Base-by-base conservation (phyloP, 176 grass and related monocot species). In the Echinochloa phyllopogon region DNA sequence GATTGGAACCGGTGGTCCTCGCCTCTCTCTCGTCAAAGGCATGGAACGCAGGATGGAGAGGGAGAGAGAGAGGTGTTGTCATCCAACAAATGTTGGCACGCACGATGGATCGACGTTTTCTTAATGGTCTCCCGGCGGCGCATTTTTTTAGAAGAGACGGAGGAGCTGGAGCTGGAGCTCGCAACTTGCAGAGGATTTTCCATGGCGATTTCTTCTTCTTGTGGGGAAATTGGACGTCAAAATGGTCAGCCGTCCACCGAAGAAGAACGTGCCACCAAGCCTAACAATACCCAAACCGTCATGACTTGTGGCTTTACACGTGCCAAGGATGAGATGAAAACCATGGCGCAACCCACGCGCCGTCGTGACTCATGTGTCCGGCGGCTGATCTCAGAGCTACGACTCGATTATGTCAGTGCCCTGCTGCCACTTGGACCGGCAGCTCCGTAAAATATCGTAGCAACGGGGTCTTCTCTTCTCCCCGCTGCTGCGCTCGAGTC, bases 1-100 rank as follows among this genome's bases (percentile, higher is more conserved):
- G 49, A 58, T 52, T 69, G 78, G 36, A 52, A 55, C n/a, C 62
- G 85, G 76, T 73, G 55, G 65, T 72, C 67, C 12, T n/a, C 66
- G 41, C 17, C 43, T 18, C 39, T 42, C 8, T 67, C 29, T 65
- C 3, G 9, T 67, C 21, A 64, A 33, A 51, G 41, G 65, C 75
- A 62, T 44, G 82, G 20, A 61, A 17, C 15, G 1, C 47, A 68
- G 16, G 61, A 5, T 51, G 52, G 6, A 41, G 45, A 33, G 29
- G 29, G 48, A 16, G n/a, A n/a, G n/a, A 64, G 1, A 11, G 48
- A 64, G 3, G 51, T 38, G 23, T 44, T 33, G 18, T 50, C 20
- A 50, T 40, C 75, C 18, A 59, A 36, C 18, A 59, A 36, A 6
- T 43, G 76, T 8, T 16, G 84, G 42, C 55, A 29, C 43, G 84